Percentiles rank a stretch among this genome's conserved stretches.
phyloP scores from a whole-genome alignment of 176 grass and related monocot genomes.

The Tuctoria greenei region DNA sequence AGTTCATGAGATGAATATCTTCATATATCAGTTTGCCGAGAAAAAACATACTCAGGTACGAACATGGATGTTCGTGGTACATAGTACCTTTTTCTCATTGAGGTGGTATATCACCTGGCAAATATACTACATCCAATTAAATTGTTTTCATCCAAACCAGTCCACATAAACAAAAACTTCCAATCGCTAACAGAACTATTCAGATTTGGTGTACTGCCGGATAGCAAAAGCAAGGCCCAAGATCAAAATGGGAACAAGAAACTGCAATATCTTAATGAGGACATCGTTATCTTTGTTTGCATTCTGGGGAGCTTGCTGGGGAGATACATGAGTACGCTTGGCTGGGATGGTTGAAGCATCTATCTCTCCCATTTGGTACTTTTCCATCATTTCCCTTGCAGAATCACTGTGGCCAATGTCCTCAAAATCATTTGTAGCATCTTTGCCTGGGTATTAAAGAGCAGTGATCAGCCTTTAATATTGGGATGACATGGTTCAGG shows the following conservation, averaged over 20 bases:
- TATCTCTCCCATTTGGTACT: constrained; percentile 72
- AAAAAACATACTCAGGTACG: not conserved
- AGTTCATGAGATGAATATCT: not conserved
- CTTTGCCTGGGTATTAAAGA: constrained; percentile 60
- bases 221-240: constrained; percentile 65
- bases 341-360: constrained; percentile 64
- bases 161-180: not conserved
- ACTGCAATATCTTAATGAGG: constrained; percentile 61
- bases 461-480: constrained; percentile 2
- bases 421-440: constrained; percentile 88
- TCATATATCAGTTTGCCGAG: not conserved
- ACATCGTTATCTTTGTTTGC: constrained; percentile 43
- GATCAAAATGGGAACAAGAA: constrained; percentile 64
- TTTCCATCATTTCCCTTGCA: constrained; percentile 68
- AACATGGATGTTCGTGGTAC: constrained; percentile 18
- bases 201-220: constrained; percentile 53
- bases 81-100: not conserved
- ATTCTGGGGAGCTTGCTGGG: constrained; percentile 38
- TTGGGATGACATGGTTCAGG: not conserved
- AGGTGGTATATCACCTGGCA: constrained; percentile 13
- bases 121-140: constrained; percentile 1
- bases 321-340: constrained; percentile 46
- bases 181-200: constrained; percentile 17
- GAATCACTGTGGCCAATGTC: constrained; percentile 81
- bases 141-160: constrained; percentile 17